phyloP scores from a whole-genome alignment of 768 basidiomycete genomes.

The Serendipita sp. region DNA sequence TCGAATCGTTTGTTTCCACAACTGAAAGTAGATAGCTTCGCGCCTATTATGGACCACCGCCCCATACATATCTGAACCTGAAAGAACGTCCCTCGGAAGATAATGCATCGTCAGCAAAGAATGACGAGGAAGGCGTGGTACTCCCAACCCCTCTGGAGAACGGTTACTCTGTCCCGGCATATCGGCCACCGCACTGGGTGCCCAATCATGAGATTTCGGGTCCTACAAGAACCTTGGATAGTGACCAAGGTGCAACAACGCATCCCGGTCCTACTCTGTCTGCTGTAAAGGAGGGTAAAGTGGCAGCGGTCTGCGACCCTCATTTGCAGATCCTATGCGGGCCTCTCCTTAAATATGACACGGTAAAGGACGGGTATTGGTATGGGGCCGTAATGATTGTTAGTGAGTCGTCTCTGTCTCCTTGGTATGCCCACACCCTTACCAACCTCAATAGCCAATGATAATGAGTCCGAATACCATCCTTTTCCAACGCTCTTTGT shows the following conservation, averaged over 20 bases:
- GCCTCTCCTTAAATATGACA: slow-evolving; percentile 83
- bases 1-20: not conserved
- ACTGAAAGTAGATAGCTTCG: not conserved
- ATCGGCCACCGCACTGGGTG: not conserved
- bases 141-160: not conserved
- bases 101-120: not conserved
- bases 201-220: not conserved
- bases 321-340: slow-evolving; percentile 82
- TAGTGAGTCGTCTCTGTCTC: slow-evolving; percentile 34
- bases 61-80: not conserved
- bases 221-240: not conserved
- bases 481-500: slow-evolving; percentile 53
- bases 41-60: not conserved
- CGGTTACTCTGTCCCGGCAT: not conserved
- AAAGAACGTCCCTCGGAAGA: not conserved
- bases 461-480: slow-evolving; percentile 61
- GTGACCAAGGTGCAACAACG: not conserved
- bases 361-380: slow-evolving; percentile 69
- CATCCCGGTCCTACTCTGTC: not conserved
- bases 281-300: not conserved
- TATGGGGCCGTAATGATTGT: slow-evolving; percentile 79
- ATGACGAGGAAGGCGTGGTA: not conserved
- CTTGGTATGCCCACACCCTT: not conserved
- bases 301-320: slow-evolving; percentile 26
- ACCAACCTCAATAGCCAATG: slow-evolving; percentile 34